Evolutionary conservation across 2,329 filamentous ascomycete genomes (phyloP).

Genomic region (Sclerotiophoma versabilis): DNA sequence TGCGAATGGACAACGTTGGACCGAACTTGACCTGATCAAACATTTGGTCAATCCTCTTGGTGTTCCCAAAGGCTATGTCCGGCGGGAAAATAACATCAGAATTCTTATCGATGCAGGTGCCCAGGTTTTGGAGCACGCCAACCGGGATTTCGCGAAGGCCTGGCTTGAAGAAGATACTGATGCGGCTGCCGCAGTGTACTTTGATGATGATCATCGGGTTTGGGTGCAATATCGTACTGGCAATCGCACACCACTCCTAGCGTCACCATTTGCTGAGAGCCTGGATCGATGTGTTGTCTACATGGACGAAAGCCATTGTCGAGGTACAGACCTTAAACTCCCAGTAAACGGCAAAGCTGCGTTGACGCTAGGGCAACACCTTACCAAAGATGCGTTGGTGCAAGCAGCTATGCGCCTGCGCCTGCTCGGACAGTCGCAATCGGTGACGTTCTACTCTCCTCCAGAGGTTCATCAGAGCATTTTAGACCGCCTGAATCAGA

Average conservation of each 20-base stretch:
- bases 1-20: slow-evolving; percentile 44
- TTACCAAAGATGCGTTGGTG: slow-evolving; percentile 68
- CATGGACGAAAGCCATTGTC: slow-evolving; percentile 67
- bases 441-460: slow-evolving; percentile 61
- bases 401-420: slow-evolving; percentile 74
- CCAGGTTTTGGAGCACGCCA: slow-evolving; percentile 68
- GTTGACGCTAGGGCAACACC: slow-evolving; percentile 62
- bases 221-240: slow-evolving; percentile 54
- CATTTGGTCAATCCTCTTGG: slow-evolving; percentile 41
- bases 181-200: slow-evolving; percentile 62
- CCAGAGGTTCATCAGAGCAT: slow-evolving; percentile 70
- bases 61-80: not conserved
- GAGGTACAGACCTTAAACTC: slow-evolving; percentile 67
- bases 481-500: slow-evolving; percentile 38
- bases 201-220: slow-evolving; percentile 56
- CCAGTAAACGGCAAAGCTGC: slow-evolving; percentile 58
- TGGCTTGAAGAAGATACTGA: slow-evolving; percentile 60
- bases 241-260: slow-evolving; percentile 54
- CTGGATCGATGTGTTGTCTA: slow-evolving; percentile 63
- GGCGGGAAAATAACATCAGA: slow-evolving; percentile 48
- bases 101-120: slow-evolving; percentile 71
- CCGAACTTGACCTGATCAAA: slow-evolving; percentile 56
- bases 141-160: slow-evolving; percentile 55
- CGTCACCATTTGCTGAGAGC: slow-evolving; percentile 63
- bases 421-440: slow-evolving; percentile 64